phyloP scores from a whole-genome alignment of 2,329 filamentous ascomycete species.

The Xylariomycetidae sp. region DNA sequence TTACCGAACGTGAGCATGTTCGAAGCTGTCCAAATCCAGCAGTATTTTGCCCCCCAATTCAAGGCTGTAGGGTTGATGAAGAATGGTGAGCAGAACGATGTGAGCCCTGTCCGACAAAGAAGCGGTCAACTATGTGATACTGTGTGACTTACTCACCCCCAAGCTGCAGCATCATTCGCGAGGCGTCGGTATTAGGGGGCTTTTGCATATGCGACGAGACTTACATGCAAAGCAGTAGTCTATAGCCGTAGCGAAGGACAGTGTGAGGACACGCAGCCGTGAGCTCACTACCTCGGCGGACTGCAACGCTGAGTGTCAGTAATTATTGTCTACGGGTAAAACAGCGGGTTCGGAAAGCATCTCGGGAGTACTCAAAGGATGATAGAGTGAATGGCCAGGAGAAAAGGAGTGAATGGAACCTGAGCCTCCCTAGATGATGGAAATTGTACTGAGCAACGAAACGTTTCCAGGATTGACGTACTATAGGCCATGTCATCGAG shows the following conservation, averaged over 20 bases:
- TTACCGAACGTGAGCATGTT: conserved; percentile 17
- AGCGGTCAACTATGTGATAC: conserved; percentile 2
- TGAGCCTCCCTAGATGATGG: no score
- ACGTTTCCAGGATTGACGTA: no score
- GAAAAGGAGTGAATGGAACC: no score
- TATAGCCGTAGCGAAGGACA: conserved; percentile 16
- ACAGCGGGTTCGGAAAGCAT: no score
- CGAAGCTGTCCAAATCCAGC: conserved; percentile 33
- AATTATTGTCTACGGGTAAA: no score
- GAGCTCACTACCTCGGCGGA: conserved; percentile 29
- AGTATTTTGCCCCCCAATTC: conserved; percentile 36
- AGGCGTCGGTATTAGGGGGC: no score
- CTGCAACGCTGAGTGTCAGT: no score
- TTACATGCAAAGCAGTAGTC: conserved; percentile 24
- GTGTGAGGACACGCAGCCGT: conserved; percentile 22
- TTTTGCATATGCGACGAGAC: conserved; percentile 5
- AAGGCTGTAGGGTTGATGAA: conserved; percentile 36
- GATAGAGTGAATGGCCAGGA: no score
- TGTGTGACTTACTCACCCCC: not conserved
- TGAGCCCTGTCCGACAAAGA: conserved; percentile 25
- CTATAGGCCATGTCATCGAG: conserved; percentile 28
- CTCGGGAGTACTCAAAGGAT: no score
- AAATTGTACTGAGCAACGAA: no score
- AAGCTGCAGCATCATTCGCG: no score
- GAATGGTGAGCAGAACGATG: conserved; percentile 36